Evolutionary conservation across 2,329 filamentous ascomycete genomes (phyloP).

Genomic region (Penicillium sp.): DNA sequence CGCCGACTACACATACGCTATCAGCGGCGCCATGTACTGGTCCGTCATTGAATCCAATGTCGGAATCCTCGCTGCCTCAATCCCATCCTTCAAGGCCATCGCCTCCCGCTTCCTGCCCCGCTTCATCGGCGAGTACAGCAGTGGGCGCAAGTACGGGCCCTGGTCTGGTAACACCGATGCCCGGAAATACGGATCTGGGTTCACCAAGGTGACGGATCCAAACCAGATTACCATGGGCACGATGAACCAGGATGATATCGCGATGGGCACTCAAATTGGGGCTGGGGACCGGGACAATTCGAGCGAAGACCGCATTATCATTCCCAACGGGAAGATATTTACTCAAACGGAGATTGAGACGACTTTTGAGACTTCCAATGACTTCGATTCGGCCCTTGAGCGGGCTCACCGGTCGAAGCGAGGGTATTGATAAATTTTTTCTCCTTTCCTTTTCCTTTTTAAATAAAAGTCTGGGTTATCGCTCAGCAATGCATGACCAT

Average conservation of each 20-base stretch:
- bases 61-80: slow-evolving; percentile 44
- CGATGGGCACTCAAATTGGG: slow-evolving; percentile 25
- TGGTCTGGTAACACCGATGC: slow-evolving; percentile 21
- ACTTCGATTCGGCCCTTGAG: slow-evolving; percentile 9
- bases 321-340: slow-evolving; percentile 32
- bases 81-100: slow-evolving; percentile 44
- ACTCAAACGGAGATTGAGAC: slow-evolving; percentile 34
- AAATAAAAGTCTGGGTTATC: neutral
- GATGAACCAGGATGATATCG: slow-evolving; percentile 12
- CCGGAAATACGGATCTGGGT: slow-evolving; percentile 26
- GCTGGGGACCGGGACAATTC: slow-evolving; percentile 14
- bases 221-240: slow-evolving; percentile 20
- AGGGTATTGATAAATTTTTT: neutral
- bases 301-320: slow-evolving; percentile 32
- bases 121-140: slow-evolving; percentile 37
- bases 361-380: slow-evolving; percentile 25
- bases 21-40: slow-evolving; percentile 48
- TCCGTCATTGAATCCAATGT: slow-evolving; percentile 45
- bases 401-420: slow-evolving; percentile 3
- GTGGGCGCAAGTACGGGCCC: slow-evolving; percentile 24
- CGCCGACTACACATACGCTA: slow-evolving; percentile 37
- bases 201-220: slow-evolving; percentile 27
- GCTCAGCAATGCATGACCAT: neutral
- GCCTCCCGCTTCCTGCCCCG: slow-evolving; percentile 45
- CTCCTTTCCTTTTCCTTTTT: neutral